These are phyloP conservation scores for Ophiorrhiza pumila DNA, from an alignment of 257 asterid species.

Conservation along the genomic window DNA sequence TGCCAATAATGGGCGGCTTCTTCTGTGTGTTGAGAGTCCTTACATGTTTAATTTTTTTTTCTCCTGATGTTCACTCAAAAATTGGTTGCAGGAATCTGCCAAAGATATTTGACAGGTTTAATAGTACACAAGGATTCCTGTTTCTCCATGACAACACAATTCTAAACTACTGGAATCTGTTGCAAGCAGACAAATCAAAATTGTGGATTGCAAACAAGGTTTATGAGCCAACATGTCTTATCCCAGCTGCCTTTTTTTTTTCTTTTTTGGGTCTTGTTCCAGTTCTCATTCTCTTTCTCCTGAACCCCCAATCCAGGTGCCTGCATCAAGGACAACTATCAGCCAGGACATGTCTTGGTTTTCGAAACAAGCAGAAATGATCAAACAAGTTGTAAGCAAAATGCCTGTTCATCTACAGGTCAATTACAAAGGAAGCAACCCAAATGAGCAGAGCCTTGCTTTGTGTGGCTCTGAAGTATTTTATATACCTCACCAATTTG, in stretches of 20 bases:
- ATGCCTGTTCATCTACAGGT: slow-evolving; percentile 94
- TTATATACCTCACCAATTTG: slow-evolving; percentile 62
- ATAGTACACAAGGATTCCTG: slow-evolving; percentile 77
- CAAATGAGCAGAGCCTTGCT: slow-evolving; percentile 37
- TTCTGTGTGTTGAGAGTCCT: background rate
- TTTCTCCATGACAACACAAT: slow-evolving; percentile 72
- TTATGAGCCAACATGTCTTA: slow-evolving; percentile 4
- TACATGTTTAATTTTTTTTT: slow-evolving; percentile 1
- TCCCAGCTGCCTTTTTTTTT: background rate
- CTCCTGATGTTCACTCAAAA: slow-evolving; percentile 5
- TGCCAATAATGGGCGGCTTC: background rate
- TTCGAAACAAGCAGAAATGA: slow-evolving; percentile 65
- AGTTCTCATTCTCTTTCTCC: background rate
- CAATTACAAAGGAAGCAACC: slow-evolving; percentile 56
- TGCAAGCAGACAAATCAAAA: slow-evolving; percentile 74
- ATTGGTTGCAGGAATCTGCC: slow-evolving; percentile 59
- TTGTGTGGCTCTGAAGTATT: slow-evolving; percentile 83
- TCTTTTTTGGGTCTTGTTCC: background rate
- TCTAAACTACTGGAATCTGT: slow-evolving; percentile 88
- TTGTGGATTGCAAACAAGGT: slow-evolving; percentile 93
- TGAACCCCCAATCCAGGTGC: slow-evolving; percentile 6
- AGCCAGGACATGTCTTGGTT: slow-evolving; percentile 64
- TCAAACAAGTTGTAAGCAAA: slow-evolving; percentile 60
- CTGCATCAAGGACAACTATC: slow-evolving; percentile 19
- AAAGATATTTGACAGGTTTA: slow-evolving; percentile 47